phyloP scores from a whole-genome alignment of 2,329 filamentous ascomycete species.

The Plenodomus lindquistii region DNA sequence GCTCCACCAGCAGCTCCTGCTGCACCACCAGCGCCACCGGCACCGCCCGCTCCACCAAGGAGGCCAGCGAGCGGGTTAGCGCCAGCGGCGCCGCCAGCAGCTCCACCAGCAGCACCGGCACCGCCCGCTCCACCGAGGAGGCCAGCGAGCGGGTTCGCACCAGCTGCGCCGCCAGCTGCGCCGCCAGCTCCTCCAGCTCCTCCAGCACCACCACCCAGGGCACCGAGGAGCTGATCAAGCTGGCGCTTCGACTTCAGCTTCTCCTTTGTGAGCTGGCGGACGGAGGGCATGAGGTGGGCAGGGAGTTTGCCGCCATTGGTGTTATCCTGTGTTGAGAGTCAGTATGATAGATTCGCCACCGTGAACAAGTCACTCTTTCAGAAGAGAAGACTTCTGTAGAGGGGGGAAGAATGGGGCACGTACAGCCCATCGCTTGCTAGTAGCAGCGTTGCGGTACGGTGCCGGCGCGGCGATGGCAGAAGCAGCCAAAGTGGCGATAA shows the following conservation, averaged over 20 bases:
- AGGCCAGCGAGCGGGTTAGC: slow-evolving; percentile 1
- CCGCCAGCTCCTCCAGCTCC: slow-evolving; percentile 15
- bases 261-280: slow-evolving; percentile 25
- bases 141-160: slow-evolving; percentile 7
- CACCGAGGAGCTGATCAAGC: slow-evolving; percentile 29
- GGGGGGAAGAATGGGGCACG: slow-evolving; percentile 4
- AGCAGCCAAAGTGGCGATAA: slow-evolving; percentile 31
- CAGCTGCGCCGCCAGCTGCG: slow-evolving; percentile 3
- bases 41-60: slow-evolving; percentile 7
- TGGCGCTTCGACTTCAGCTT: slow-evolving; percentile 30
- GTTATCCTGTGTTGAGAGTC: slow-evolving; percentile 12
- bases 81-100: slow-evolving; percentile 1
- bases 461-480: slow-evolving; percentile 33
- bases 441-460: slow-evolving; percentile 10
- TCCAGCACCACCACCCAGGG: slow-evolving; percentile 16
- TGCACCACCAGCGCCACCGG: slow-evolving; percentile 6
- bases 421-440: slow-evolving; percentile 32
- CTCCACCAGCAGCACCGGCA: slow-evolving; percentile 9
- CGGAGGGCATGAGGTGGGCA: slow-evolving; percentile 25
- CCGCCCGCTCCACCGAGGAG: slow-evolving; percentile 14
- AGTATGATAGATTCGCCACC: slow-evolving; percentile 15
- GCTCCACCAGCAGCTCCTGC: slow-evolving; percentile 3
- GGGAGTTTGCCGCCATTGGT: slow-evolving; percentile 10
- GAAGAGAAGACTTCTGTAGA: too few species aligned
- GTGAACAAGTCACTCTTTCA: too few species aligned